These are phyloP conservation scores for Nephelium lappaceum DNA, from an alignment of 345 rosid species.

Conservation along the genomic window DNA sequence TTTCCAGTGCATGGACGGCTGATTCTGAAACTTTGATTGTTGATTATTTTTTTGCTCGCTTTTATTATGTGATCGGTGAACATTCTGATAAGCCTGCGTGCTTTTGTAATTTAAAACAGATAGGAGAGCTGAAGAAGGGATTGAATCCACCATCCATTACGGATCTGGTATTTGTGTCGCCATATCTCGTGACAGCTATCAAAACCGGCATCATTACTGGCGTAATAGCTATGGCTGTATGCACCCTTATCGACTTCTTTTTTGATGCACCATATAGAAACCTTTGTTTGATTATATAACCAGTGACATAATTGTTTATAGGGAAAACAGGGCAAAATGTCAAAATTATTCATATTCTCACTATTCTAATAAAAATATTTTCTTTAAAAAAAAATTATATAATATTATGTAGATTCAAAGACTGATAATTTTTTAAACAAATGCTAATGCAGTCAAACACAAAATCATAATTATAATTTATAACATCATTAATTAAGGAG, in stretches of 20 bases:
- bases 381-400: too few species aligned
- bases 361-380: too few species aligned
- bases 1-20: too few species aligned
- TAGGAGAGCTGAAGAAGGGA: conserved; percentile 81
- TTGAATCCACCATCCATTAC: conserved; percentile 74
- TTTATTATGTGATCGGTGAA: neutral
- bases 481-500: too few species aligned
- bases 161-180: conserved; percentile 55
- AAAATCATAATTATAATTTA: too few species aligned
- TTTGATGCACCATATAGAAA: neutral
- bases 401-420: too few species aligned
- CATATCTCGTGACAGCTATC: conserved; percentile 54
- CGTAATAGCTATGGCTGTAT: conserved; percentile 82
- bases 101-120: conserved; percentile 38
- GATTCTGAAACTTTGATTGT: too few species aligned
- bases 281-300: neutral
- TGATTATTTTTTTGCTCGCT: neutral
- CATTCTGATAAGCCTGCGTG: conserved; percentile 16
- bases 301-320: too few species aligned
- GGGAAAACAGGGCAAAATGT: too few species aligned
- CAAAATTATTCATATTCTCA: too few species aligned
- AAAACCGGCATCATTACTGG: conserved; percentile 85
- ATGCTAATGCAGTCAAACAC: too few species aligned
- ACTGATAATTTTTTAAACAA: too few species aligned
- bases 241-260: neutral